Evolutionary conservation across 352 stramenopile species (phyloP), one percentile per base, ranked within the genome.

Genomic region (Halophytophthora polymorphica): DNA sequence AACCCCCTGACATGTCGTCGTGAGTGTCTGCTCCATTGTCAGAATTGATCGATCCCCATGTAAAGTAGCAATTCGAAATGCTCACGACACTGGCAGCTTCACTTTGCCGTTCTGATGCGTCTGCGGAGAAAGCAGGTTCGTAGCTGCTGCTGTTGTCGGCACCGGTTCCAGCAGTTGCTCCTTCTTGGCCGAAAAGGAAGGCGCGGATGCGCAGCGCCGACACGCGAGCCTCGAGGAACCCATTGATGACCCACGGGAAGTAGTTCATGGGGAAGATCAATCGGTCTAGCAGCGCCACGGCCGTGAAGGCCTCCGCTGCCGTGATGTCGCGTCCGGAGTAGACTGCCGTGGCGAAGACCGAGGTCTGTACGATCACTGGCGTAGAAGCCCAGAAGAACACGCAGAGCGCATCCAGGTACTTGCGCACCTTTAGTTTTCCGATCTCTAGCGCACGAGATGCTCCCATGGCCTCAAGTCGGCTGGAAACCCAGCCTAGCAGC

Each of bases 211-310:
- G 77, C 14, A 84, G 50, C 11, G 78, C 83, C 35, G 88, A 97
- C 7, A 97, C 83, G 6, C 60, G 67, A 4, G 87, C 87, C 50
- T 97, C 88, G 0, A 95, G 66, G 45, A 96, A 86, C 5, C 86
- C 85, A 29, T 93, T 96, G 52, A 96, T 84, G 58, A 97, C 93
- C 86, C 87, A 96, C 17, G 87, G 87, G 21, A 96, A 94, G 36
- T 92, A 92, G 40, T 96, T 96, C 77, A 97, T 96, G 1, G 88
- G 88, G 47, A 90, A 95, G 21, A 97, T 89, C 4, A 97, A 71
- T 6, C 85, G 83, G 40, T 96, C 82, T 0, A 97, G 67, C 36
- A 96, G 53, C n/a, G 88, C 73, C 21, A 97, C 82, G 0, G 86
- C 79, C 8, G 85, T 92, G 56, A 93, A 92, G 12, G 84, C 84